phyloP scores from a whole-genome alignment of 140 eudicot species.

The Oenanthe javanica region DNA sequence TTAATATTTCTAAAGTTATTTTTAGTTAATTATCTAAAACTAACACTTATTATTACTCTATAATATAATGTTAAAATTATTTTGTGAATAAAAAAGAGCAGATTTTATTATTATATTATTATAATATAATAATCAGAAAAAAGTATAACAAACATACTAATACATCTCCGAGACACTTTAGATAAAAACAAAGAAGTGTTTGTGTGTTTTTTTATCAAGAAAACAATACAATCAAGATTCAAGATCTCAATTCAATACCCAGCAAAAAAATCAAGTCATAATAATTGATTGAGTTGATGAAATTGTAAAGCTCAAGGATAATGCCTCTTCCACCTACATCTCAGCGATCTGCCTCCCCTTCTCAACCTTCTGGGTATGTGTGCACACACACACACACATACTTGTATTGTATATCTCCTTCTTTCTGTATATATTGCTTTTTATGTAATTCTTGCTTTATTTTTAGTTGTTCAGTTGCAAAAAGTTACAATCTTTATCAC shows the following conservation, averaged over 20 bases:
- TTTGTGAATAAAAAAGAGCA: too few relatives aligned
- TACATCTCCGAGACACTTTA: too few relatives aligned
- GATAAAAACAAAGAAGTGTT: too few relatives aligned
- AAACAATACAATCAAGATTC: not conserved
- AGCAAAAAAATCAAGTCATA: not conserved
- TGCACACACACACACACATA: not conserved
- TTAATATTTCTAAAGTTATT: too few relatives aligned
- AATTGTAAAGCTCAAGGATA: not conserved
- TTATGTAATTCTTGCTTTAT: not conserved
- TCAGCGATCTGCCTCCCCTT: slow-evolving; percentile 75
- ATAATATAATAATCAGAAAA: too few relatives aligned
- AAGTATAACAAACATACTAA: too few relatives aligned
- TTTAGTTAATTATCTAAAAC: too few relatives aligned
- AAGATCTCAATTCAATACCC: not conserved
- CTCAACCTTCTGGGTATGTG: slow-evolving; percentile 88
- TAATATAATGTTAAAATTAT: too few relatives aligned
- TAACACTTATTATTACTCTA: too few relatives aligned
- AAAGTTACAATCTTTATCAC: not conserved
- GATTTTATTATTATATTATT: too few relatives aligned
- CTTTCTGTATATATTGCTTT: not conserved
- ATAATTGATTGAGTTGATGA: not conserved
- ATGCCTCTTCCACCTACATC: slow-evolving; percentile 87
- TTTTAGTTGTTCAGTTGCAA: not conserved
- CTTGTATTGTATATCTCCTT: not conserved
- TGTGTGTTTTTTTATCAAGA: not conserved